Conservation (phyloP, 371 early-diverging fungal species). For the Mucor racemosus region DNA sequence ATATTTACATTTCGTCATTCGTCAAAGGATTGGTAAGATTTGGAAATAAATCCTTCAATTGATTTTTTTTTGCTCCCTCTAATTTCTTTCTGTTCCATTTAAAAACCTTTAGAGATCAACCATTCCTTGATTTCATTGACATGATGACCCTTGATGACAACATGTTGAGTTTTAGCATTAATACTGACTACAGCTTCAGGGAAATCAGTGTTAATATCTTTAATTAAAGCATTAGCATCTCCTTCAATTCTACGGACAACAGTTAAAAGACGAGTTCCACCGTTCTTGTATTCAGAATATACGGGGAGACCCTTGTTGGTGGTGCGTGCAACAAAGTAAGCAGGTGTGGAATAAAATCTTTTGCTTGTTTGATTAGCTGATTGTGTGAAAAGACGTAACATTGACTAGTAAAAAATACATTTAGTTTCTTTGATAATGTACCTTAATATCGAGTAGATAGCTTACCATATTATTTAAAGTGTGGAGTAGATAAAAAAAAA, state of each 20-base stretch:
- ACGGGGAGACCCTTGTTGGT: slow-evolving; percentile 68
- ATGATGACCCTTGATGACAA: slow-evolving; percentile 61
- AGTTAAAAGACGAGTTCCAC: slow-evolving; percentile 67
- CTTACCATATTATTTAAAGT: not conserved
- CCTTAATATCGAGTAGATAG: not conserved
- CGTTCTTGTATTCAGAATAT: slow-evolving; percentile 76
- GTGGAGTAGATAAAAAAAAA: not conserved
- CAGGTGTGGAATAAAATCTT: slow-evolving; percentile 38
- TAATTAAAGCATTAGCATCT: slow-evolving; percentile 56
- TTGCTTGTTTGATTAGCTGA: slow-evolving; percentile 19
- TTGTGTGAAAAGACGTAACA: slow-evolving; percentile 28
- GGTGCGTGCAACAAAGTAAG: slow-evolving; percentile 66
- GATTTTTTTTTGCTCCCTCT: not conserved
- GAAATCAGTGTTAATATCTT: slow-evolving; percentile 47
- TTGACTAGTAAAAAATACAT: slow-evolving; percentile 2
- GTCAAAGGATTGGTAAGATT: not conserved
- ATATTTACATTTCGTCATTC: not conserved
- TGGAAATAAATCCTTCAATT: not conserved
- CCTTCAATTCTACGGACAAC: slow-evolving; percentile 79
- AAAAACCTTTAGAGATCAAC: slow-evolving; percentile 67
- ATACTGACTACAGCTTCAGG: slow-evolving; percentile 39
- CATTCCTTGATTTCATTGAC: slow-evolving; percentile 60
- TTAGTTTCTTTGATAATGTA: not conserved
- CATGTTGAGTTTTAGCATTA: slow-evolving; percentile 50
- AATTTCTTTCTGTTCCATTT: slow-evolving; percentile 7